Evolutionary conservation across 2,329 filamentous ascomycete genomes (phyloP).

Genomic region (Fusarium mexicanum): DNA sequence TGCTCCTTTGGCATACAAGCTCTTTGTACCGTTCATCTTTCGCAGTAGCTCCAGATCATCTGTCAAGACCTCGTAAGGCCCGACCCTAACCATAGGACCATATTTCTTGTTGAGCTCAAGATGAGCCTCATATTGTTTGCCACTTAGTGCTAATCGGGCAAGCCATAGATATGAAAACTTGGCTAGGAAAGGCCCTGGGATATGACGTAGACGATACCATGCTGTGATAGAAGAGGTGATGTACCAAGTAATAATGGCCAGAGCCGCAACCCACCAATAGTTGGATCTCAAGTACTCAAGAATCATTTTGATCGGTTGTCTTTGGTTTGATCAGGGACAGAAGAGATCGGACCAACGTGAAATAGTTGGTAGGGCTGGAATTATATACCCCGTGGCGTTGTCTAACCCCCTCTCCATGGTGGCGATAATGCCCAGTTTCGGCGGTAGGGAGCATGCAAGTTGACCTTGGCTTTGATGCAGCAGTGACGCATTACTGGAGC

Average conservation of each 20-base stretch:
- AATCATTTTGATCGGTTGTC: not conserved
- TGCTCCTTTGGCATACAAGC: not conserved
- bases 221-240: not conserved
- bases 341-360: fast-evolving
- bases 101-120: not conserved
- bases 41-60: not conserved
- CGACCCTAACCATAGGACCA: not conserved
- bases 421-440: too few relatives aligned
- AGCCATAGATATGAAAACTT: not conserved
- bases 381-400: not conserved
- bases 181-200: not conserved
- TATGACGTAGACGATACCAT: not conserved
- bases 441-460: not conserved
- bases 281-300: not conserved
- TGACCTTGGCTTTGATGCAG: not conserved
- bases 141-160: not conserved
- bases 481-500: not conserved
- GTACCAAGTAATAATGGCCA: not conserved
- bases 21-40: not conserved
- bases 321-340: fast-evolving
- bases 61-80: not conserved
- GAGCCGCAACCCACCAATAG: not conserved
- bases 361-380: too few relatives aligned
- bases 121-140: not conserved
- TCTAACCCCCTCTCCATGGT: not conserved